Evolutionary conservation across 2,329 filamentous ascomycete genomes (phyloP), one percentile per base, ranked within the genome.

Genomic region (Massarina eburnea): DNA sequence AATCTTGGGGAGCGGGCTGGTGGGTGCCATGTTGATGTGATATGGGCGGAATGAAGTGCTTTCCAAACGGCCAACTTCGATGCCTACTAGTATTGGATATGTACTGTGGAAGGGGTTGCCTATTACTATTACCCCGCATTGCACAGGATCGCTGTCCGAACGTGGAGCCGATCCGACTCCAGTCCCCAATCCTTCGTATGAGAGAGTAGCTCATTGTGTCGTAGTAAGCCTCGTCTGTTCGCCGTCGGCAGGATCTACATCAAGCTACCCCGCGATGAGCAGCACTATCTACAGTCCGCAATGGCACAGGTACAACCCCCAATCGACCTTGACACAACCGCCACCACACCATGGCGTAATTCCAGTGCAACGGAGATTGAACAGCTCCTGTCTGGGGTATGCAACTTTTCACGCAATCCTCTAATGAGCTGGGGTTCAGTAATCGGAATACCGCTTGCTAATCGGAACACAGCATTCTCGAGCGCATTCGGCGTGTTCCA

Each of bases 1-100:
- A 29, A 69, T 55, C 34, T 61, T 62, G 24, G 63, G 61, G 12
- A 67, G 61, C 7, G 56, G 56, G 33, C 64, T 61, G 32, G 56
- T 41, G 46, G 67, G 62, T 51, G 65, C 63, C 65, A 68, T 68
- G 6, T 32, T 59, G 39, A 15, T 26, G 24, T 26, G 24, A 26
- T 26, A 26, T 26, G 24, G 24, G 10, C 7, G 10, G 10, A n/a
- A n/a, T n/a, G n/a, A n/a, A n/a, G n/a, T n/a, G n/a, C n/a, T n/a
- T n/a, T n/a, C n/a, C n/a, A n/a, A n/a, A n/a, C n/a, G n/a, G n/a
- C n/a, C n/a, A n/a, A n/a, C n/a, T n/a, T n/a, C n/a, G n/a, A n/a
- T n/a, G n/a, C n/a, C n/a, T n/a, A n/a, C n/a, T n/a, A n/a, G n/a
- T n/a, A n/a, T n/a, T n/a, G n/a, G n/a, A n/a, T n/a, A n/a, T n/a